A percentile compares a stretch with the other conserved stretches of the same genome.
These are phyloP conservation scores for Corynascus novoguineensis DNA, from an alignment of 495 filamentous ascomycete species.

Conservation along the genomic window DNA sequence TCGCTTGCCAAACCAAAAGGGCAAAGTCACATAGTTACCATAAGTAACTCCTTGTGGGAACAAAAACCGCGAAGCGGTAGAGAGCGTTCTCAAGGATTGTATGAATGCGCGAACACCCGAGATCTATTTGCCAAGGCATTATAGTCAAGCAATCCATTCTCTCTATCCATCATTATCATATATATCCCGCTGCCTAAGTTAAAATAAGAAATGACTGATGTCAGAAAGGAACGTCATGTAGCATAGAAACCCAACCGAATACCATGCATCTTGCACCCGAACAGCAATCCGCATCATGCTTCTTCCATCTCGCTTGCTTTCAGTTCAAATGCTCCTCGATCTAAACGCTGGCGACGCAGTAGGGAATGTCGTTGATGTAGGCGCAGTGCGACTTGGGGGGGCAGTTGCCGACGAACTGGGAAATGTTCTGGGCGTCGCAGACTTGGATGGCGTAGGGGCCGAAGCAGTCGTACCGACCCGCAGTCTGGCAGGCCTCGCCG, in stretches of 20 bases:
- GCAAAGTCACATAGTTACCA: no score
- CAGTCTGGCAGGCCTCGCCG: conserved; percentile 16
- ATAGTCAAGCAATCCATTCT: not conserved
- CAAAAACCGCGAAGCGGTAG: no score
- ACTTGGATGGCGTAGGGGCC: conserved; percentile 23
- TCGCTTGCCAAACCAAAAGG: no score
- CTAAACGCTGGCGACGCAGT: conserved; percentile 16
- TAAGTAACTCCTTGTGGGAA: not conserved
- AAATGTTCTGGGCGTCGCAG: conserved; percentile 14
- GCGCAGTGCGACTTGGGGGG: conserved; percentile 16
- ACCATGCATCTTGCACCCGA: not conserved
- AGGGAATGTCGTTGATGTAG: conserved; percentile 21
- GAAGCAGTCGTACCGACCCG: conserved; percentile 22
- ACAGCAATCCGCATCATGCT: not conserved
- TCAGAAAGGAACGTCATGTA: not conserved
- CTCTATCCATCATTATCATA: not conserved
- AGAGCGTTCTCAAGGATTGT: no score
- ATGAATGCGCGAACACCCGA: no score
- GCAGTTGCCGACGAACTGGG: conserved; percentile 20
- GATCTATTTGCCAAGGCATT: not conserved
- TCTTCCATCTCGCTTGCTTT: not conserved
- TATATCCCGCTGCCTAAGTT: not conserved
- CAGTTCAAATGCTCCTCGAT: not conserved
- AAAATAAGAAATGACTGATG: not conserved
- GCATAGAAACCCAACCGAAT: not conserved